Conservation (phyloP, 441 rosid species). For the Eutrema salsugineum region DNA sequence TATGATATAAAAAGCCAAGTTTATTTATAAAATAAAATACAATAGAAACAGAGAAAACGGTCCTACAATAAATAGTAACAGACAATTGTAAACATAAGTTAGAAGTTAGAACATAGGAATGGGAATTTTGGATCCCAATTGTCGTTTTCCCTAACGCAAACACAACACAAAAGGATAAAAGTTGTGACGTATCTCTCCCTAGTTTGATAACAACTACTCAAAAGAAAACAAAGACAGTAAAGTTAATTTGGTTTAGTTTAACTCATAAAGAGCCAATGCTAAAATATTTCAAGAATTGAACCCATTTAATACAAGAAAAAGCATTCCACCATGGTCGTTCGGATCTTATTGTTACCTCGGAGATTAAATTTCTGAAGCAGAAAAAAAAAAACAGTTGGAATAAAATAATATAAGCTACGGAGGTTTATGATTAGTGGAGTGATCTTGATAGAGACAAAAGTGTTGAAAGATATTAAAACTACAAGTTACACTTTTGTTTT, state of each 20-base stretch:
- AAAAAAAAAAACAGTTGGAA: not conserved
- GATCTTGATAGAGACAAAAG: conserved; percentile 45
- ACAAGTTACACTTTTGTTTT: conserved; percentile 7
- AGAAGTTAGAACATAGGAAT: conserved; percentile 1
- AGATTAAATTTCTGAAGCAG: no score
- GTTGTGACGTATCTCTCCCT: conserved; percentile 17
- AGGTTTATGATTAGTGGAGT: conserved; percentile 9
- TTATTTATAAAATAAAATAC: not conserved
- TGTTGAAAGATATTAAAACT: conserved; percentile 23
- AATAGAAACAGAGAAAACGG: not conserved
- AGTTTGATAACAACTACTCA: conserved; percentile 27
- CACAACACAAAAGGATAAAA: conserved; percentile 17
- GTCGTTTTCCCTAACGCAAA: conserved; percentile 24
- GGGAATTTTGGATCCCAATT: not conserved
- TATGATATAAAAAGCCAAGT: not conserved
- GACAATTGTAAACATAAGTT: conserved; percentile 24
- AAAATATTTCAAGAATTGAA: not conserved
- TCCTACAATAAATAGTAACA: conserved; percentile 7
- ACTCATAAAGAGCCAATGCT: conserved; percentile 5
- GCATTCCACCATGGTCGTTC: no score
- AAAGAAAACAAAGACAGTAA: not conserved
- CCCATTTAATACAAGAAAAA: not conserved
- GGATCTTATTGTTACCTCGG: no score
- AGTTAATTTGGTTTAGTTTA: conserved; percentile 18
- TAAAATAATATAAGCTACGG: not conserved